Percentiles rank a stretch among this genome's conserved stretches.
phyloP scores from a whole-genome alignment of 257 asterid genomes.

The Gardenia jasminoides region DNA sequence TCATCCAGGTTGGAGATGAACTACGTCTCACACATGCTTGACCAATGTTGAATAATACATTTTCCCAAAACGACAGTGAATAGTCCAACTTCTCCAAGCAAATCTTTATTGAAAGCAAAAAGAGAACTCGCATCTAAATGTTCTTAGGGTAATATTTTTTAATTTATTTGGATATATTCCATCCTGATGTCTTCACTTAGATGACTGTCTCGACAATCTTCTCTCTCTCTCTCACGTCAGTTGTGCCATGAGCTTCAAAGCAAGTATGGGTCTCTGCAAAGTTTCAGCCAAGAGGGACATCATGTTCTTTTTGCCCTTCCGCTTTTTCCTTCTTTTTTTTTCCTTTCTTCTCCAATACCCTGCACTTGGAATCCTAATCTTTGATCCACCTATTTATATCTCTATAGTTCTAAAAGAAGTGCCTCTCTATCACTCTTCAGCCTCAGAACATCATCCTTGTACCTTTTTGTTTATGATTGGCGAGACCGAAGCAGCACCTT shows the following conservation, averaged over 20 bases:
- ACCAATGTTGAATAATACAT: slow-evolving; percentile 38
- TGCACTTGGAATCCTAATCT: slow-evolving; percentile 43
- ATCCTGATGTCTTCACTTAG: slow-evolving; percentile 37
- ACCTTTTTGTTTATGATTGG: slow-evolving; percentile 66
- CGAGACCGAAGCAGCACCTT: slow-evolving; percentile 42
- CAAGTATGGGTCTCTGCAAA: slow-evolving; percentile 43
- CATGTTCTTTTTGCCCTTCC: slow-evolving; percentile 54
- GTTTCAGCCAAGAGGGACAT: slow-evolving; percentile 49
- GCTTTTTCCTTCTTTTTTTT: too few species aligned
- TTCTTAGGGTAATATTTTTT: slow-evolving; percentile 38
- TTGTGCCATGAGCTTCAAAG: slow-evolving; percentile 40
- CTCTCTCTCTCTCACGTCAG: slow-evolving; percentile 53
- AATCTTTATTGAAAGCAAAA: slow-evolving; percentile 39
- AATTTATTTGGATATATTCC: slow-evolving; percentile 35
- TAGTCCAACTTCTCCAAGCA: slow-evolving; percentile 62
- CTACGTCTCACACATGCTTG: slow-evolving; percentile 35
- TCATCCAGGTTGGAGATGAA: slow-evolving; percentile 47
- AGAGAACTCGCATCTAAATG: slow-evolving; percentile 42
- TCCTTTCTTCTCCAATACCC: slow-evolving; percentile 47
- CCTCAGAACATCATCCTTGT: slow-evolving; percentile 58
- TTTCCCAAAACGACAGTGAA: slow-evolving; percentile 65
- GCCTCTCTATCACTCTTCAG: slow-evolving; percentile 55
- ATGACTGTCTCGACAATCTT: slow-evolving; percentile 53
- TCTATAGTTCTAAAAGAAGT: slow-evolving; percentile 48
- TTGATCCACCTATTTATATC: slow-evolving; percentile 51